A percentile compares a stretch with the other conserved stretches of the same genome.
These are phyloP conservation scores for Tulasnella sp. DNA, from an alignment of 768 basidiomycete genomes.

Conservation along the genomic window DNA sequence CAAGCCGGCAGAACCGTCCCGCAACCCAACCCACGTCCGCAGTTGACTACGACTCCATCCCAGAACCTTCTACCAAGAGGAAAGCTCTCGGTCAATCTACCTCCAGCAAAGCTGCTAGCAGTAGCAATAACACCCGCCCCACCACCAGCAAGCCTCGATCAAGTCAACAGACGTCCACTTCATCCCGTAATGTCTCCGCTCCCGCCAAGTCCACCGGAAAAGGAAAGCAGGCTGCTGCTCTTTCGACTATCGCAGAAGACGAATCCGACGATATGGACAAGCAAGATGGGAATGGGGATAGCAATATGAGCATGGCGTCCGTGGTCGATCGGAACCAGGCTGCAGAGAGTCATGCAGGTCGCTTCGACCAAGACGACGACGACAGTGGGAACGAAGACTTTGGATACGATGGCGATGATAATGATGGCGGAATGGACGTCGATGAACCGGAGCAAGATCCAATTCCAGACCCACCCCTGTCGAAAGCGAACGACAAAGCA, in stretches of 20 bases:
- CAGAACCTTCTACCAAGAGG: neutral
- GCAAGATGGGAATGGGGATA: slow-evolving; percentile 9
- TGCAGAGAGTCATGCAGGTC: neutral
- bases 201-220: neutral
- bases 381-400: slow-evolving; percentile 17
- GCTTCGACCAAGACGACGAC: slow-evolving; percentile 4
- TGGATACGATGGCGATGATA: neutral
- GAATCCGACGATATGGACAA: neutral
- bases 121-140: neutral
- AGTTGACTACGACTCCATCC: slow-evolving; percentile 19
- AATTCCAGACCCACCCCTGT: neutral
- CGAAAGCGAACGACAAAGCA: neutral
- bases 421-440: neutral
- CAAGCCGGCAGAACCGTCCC: neutral
- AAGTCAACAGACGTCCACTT: neutral
- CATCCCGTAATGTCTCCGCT: neutral
- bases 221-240: neutral
- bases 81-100: neutral
- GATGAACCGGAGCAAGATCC: slow-evolving; percentile 14
- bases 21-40: neutral
- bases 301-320: slow-evolving; percentile 12
- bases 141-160: neutral
- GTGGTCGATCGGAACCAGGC: neutral
- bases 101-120: neutral
- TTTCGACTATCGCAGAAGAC: neutral